These are phyloP conservation scores for Cymbopogon flexuosus DNA, from an alignment of 202 grass and related monocot species.

Conservation along the genomic window DNA sequence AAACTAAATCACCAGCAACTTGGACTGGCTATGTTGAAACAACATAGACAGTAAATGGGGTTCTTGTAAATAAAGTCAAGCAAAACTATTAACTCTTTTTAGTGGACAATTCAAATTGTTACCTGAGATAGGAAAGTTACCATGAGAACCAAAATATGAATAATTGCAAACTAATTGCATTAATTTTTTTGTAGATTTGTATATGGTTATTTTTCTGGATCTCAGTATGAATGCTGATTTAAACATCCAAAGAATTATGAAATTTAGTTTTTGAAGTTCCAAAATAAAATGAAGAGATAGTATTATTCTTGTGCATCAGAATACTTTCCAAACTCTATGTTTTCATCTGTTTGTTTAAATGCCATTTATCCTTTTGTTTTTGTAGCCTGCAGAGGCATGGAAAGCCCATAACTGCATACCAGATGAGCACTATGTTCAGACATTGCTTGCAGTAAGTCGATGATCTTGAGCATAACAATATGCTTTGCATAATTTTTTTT, in stretches of 20 bases:
- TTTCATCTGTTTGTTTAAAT: slow-evolving; percentile 4
- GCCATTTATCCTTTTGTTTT: background rate
- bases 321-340: background rate
- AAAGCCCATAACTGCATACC: slow-evolving; percentile 99
- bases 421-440: slow-evolving; percentile 99
- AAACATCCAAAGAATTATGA: background rate
- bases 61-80: background rate
- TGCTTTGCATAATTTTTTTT: slow-evolving; percentile 8
- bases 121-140: background rate
- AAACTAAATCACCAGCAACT: background rate
- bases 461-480: background rate
- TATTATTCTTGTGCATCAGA: background rate
- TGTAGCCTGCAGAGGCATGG: slow-evolving; percentile 60
- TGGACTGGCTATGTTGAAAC: background rate
- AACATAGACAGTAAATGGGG: background rate
- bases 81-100: background rate
- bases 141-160: background rate
- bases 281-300: background rate
- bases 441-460: slow-evolving; percentile 82
- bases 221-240: background rate
- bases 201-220: background rate
- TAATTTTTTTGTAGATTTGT: background rate
- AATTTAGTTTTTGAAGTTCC: background rate
- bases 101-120: background rate
- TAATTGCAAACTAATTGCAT: background rate